These are phyloP conservation scores for Entamoeba moshkovskii DNA, from an alignment of 208 protist genomes.

Conservation along the genomic window DNA sequence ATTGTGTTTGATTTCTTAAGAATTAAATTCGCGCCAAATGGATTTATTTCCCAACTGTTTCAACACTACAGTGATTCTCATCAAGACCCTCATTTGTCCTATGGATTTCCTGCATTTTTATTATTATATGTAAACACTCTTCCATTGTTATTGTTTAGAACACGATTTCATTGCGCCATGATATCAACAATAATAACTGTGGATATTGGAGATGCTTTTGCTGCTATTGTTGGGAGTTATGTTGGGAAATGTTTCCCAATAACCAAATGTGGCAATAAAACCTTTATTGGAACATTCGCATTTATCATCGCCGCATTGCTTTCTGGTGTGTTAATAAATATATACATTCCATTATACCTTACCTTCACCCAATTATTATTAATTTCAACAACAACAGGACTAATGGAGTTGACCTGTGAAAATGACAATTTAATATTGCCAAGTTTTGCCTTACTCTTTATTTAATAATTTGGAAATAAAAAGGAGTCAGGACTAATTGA, in stretches of 20 bases:
- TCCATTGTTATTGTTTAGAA: neutral
- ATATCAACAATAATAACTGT: neutral
- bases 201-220: neutral
- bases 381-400: neutral
- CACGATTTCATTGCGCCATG: neutral
- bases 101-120: neutral
- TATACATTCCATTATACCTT: neutral
- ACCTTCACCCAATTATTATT: neutral
- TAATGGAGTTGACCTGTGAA: neutral
- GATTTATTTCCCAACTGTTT: neutral
- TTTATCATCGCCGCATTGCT: neutral
- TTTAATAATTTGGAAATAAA: too few relatives aligned
- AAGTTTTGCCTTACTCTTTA: neutral
- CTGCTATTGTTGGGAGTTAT: neutral
- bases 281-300: neutral
- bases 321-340: neutral
- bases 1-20: neutral
- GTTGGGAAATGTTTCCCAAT: neutral
- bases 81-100: neutral
- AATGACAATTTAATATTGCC: neutral
- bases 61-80: neutral
- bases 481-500: too few relatives aligned
- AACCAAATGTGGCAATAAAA: neutral
- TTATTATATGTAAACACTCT: neutral
- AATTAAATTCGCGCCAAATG: neutral